phyloP scores from a whole-genome alignment of 176 grass and related monocot genomes.

The Oryza longistaminata region DNA sequence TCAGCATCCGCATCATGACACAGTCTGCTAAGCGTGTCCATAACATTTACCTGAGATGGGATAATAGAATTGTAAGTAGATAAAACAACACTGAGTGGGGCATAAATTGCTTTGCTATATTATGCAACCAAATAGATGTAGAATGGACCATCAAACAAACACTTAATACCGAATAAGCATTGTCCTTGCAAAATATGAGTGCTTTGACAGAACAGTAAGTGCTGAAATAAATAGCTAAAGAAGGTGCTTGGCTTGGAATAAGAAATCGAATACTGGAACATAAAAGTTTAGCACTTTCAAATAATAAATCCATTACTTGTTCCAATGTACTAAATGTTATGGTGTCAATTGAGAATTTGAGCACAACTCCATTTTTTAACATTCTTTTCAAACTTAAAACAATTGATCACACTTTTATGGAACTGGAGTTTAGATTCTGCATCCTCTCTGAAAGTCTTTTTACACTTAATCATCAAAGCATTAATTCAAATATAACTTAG shows the following conservation, averaged over 20 bases:
- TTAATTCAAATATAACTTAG: too few relatives aligned
- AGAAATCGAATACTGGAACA: too few relatives aligned
- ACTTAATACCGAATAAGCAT: neutral
- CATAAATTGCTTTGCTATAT: neutral
- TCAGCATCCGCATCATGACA: slow-evolving; percentile 96
- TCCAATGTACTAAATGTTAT: too few relatives aligned
- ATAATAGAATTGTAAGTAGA: slow-evolving; percentile 9
- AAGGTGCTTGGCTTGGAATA: neutral
- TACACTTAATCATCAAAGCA: too few relatives aligned
- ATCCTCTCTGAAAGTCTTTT: too few relatives aligned
- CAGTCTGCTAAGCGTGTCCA: slow-evolving; percentile 98
- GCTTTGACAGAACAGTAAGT: neutral
- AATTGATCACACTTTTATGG: too few relatives aligned
- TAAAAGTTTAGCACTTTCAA: too few relatives aligned
- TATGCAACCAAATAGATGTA: neutral
- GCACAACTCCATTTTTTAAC: too few relatives aligned
- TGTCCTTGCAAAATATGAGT: neutral
- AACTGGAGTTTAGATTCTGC: too few relatives aligned
- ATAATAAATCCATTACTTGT: too few relatives aligned
- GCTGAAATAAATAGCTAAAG: neutral
- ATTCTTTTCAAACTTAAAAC: too few relatives aligned
- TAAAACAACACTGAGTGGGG: neutral
- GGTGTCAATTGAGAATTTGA: too few relatives aligned
- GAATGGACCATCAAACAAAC: neutral
- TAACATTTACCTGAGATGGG: slow-evolving; percentile 83